Conservation (phyloP, 495 filamentous ascomycete species). For the Rhypophila decipiens region DNA sequence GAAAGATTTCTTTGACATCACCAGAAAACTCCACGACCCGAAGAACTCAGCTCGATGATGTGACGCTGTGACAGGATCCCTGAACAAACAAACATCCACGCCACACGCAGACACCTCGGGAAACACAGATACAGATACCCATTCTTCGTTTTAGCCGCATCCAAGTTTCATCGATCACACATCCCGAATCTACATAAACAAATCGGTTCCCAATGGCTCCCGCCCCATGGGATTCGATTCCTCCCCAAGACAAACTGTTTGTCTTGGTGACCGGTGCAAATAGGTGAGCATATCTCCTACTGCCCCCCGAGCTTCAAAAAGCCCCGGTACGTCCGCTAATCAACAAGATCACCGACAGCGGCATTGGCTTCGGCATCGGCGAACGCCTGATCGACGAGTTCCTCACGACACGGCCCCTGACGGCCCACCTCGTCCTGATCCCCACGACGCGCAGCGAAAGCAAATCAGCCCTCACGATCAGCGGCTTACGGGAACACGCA, state of each 20-base stretch:
- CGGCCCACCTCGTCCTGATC: constrained; percentile 58
- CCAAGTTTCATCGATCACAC: too few relatives aligned
- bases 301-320: too few relatives aligned
- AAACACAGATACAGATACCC: background rate
- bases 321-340: too few relatives aligned
- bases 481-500: constrained; percentile 48
- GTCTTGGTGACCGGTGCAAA: constrained; percentile 70
- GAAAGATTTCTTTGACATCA: too few relatives aligned
- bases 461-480: constrained; percentile 56
- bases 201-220: constrained; percentile 20
- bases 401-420: constrained; percentile 56
- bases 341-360: constrained; percentile 44
- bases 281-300: constrained; percentile 43
- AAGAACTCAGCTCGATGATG: too few relatives aligned
- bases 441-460: constrained; percentile 54
- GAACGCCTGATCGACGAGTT: constrained; percentile 89
- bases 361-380: constrained; percentile 82
- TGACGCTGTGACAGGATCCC: too few relatives aligned
- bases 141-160: background rate
- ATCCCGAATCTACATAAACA: background rate
- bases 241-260: constrained; percentile 39
- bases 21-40: too few relatives aligned
- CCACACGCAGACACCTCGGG: background rate
- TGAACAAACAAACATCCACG: background rate
- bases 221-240: constrained; percentile 47